Conservation (phyloP, 176 grass and related monocot genomes). For the Avena sativa region DNA sequence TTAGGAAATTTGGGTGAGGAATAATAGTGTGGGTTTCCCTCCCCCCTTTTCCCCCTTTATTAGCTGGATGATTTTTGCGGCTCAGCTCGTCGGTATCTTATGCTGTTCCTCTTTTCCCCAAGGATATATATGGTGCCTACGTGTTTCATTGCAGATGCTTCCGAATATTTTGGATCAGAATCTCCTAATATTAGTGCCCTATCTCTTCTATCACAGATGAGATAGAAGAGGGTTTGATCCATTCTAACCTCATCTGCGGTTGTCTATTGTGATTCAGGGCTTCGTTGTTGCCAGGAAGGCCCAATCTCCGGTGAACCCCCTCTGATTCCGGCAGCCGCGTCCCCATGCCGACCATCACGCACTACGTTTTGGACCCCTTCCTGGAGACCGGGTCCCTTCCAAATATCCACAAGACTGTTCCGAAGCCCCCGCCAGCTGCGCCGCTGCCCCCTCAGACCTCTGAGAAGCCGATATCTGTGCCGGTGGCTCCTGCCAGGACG, state of each 20-base stretch:
- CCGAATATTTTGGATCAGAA: slow-evolving; percentile 58
- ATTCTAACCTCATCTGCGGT: slow-evolving; percentile 9
- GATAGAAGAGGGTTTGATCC: slow-evolving; percentile 2
- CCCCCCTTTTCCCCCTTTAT: not conserved
- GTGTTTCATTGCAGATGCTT: slow-evolving; percentile 36
- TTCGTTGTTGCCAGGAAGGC: slow-evolving; percentile 39
- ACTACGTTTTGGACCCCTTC: slow-evolving; percentile 63
- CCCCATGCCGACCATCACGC: slow-evolving; percentile 74
- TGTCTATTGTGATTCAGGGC: slow-evolving; percentile 50
- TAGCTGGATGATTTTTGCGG: slow-evolving; percentile 21
- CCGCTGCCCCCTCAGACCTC: slow-evolving; percentile 9
- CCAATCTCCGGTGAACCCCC: slow-evolving; percentile 9
- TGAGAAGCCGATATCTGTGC: slow-evolving; percentile 43
- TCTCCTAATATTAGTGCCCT: slow-evolving; percentile 14
- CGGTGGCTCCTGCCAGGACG: slow-evolving; percentile 41
- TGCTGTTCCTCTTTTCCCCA: not conserved
- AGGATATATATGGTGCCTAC: slow-evolving; percentile 31
- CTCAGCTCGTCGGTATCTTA: slow-evolving; percentile 19
- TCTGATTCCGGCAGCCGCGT: slow-evolving; percentile 28
- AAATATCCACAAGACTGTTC: slow-evolving; percentile 28
- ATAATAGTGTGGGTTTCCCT: slow-evolving; percentile 20
- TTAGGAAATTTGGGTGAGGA: not conserved
- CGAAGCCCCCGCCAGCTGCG: slow-evolving; percentile 40
- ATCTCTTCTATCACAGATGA: not conserved
- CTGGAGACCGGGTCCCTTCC: slow-evolving; percentile 55